A percentile compares a stretch with the other conserved stretches of the same genome.
Conservation (phyloP, 78 protist genomes). For the Goniomonas avonlea region DNA sequence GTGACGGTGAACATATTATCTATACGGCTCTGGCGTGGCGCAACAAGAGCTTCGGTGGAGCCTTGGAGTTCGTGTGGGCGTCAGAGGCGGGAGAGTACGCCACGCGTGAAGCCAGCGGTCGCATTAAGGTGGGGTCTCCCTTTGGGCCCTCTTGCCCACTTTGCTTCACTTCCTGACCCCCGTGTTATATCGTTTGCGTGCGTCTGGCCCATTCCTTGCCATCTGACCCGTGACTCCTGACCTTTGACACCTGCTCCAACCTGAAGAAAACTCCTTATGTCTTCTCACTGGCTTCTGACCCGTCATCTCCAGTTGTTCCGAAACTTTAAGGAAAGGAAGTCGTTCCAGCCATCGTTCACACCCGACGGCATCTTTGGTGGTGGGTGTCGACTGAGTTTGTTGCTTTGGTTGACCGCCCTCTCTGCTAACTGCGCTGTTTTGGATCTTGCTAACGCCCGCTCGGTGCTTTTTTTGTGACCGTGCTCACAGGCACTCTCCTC, state of each 20-base stretch:
- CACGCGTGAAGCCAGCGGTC: slow-evolving; percentile 24
- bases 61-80: slow-evolving; percentile 92
- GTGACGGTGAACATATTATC: slow-evolving; percentile 94
- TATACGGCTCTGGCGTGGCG: slow-evolving; percentile 75
- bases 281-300: too few relatives aligned
- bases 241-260: too few relatives aligned
- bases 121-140: too few relatives aligned
- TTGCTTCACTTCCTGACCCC: too few relatives aligned
- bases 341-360: slow-evolving; percentile 53
- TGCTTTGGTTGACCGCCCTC: not conserved
- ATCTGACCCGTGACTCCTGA: too few relatives aligned
- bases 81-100: slow-evolving; percentile 45
- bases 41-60: slow-evolving; percentile 85
- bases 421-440: not conserved
- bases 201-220: too few relatives aligned
- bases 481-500: not conserved
- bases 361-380: slow-evolving; percentile 91
- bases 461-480: not conserved
- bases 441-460: not conserved
- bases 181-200: too few relatives aligned
- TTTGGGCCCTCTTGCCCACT: too few relatives aligned
- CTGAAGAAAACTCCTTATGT: too few relatives aligned
- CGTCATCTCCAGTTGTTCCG: slow-evolving; percentile 67
- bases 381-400: too few relatives aligned
- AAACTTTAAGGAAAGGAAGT: slow-evolving; percentile 71